A percentile compares a stretch with the other conserved stretches of the same genome.
Evolutionary conservation across 148 eudicot species (phyloP).

Genomic region (Tetragonia tetragonoides): DNA sequence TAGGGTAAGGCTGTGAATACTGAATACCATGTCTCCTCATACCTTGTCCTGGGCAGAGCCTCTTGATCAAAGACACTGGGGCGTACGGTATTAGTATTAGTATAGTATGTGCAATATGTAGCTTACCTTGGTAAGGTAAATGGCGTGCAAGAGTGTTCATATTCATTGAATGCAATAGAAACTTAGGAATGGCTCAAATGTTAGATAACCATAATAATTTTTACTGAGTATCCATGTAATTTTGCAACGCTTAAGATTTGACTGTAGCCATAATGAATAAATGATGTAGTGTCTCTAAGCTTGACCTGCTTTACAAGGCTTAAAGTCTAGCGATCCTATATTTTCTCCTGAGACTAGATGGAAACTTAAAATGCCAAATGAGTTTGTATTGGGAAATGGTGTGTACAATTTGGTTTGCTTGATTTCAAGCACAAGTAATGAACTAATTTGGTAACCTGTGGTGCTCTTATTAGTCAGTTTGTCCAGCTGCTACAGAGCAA

Average conservation of each 20-base stretch:
- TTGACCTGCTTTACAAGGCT: background rate
- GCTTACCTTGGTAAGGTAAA: background rate
- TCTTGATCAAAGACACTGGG: background rate
- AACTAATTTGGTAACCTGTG: background rate
- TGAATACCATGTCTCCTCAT: too few species aligned
- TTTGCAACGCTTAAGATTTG: background rate
- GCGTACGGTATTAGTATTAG: too few species aligned
- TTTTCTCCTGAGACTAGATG: background rate
- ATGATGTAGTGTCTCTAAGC: too few species aligned
- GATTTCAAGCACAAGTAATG: conserved; percentile 12
- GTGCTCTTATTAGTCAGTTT: conserved; percentile 49
- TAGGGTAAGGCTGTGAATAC: background rate
- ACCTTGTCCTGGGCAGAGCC: background rate
- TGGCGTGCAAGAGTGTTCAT: background rate
- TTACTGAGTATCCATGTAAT: background rate
- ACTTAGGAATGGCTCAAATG: background rate
- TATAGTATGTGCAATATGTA: background rate
- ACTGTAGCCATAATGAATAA: background rate
- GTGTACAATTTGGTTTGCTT: conserved; percentile 7
- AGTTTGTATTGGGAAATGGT: background rate
- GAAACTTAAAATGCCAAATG: background rate
- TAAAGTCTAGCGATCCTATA: background rate
- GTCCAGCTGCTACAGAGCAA: conserved; percentile 40
- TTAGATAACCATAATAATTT: background rate
- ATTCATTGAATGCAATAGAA: background rate